Evolutionary conservation across 495 filamentous ascomycete species (phyloP).

Genomic region (Entonaema liquescens): DNA sequence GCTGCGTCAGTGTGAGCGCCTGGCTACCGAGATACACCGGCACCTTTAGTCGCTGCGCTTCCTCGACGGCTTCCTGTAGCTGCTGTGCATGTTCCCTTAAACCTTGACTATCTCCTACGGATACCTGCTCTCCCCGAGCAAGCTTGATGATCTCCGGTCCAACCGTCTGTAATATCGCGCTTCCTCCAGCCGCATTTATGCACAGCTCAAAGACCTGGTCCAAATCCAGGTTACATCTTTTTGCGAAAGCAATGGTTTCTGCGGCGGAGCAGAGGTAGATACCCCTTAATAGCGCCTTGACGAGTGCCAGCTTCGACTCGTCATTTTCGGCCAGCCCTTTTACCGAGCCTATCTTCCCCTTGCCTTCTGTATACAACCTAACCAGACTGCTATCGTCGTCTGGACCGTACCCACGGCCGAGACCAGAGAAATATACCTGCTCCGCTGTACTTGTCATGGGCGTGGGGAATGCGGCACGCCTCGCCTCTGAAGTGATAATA

Average conservation of each 20-base stretch:
- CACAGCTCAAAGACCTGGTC: constrained; percentile 73
- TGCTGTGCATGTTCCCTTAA: constrained; percentile 57
- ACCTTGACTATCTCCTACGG: constrained; percentile 24
- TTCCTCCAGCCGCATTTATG: constrained; percentile 73
- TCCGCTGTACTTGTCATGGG: constrained; percentile 77
- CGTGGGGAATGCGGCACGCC: constrained; percentile 67
- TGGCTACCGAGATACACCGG: constrained; percentile 52
- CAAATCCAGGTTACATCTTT: constrained; percentile 68
- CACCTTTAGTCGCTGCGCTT: constrained; percentile 56
- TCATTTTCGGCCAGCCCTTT: constrained; percentile 51
- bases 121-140: constrained; percentile 40
- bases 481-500: constrained; percentile 77
- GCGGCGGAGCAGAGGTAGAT: constrained; percentile 72
- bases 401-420: constrained; percentile 67
- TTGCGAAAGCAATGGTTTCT: constrained; percentile 73
- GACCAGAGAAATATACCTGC: constrained; percentile 70
- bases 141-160: constrained; percentile 64
- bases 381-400: constrained; percentile 78
- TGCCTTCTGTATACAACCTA: constrained; percentile 63
- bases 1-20: constrained; percentile 49
- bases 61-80: constrained; percentile 60
- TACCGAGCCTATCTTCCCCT: constrained; percentile 48
- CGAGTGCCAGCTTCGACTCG: constrained; percentile 59
- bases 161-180: constrained; percentile 65
- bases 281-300: constrained; percentile 66